phyloP scores from a whole-genome alignment of 768 basidiomycete species.

The Auriscalpium vulgare region DNA sequence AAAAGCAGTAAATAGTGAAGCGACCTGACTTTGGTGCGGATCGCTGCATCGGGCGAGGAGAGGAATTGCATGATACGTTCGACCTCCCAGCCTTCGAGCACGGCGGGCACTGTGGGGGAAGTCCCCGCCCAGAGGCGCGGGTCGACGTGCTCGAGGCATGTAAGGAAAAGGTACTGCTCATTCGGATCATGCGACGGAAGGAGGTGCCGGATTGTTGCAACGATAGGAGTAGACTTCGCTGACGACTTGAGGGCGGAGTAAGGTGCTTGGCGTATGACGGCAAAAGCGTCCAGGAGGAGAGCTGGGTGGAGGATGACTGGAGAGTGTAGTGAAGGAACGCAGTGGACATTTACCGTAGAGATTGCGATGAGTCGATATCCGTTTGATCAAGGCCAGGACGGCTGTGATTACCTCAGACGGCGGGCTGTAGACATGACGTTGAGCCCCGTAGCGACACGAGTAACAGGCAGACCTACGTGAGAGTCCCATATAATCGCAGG shows the following conservation, averaged over 20 bases:
- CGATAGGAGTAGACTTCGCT: slow-evolving; percentile 16
- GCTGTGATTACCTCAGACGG: slow-evolving; percentile 5
- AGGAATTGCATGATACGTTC: slow-evolving; percentile 62
- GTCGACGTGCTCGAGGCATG: slow-evolving; percentile 53
- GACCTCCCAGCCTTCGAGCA: slow-evolving; percentile 68
- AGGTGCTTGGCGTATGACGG: slow-evolving; percentile 6
- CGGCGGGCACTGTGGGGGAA: slow-evolving; percentile 35
- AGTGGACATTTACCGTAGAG: not conserved
- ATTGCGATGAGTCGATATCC: not conserved
- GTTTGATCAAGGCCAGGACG: slow-evolving; percentile 8
- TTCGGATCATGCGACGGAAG: slow-evolving; percentile 50
- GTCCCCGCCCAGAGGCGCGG: slow-evolving; percentile 65
- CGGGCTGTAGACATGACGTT: slow-evolving; percentile 4
- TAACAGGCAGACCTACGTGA: slow-evolving; percentile 1
- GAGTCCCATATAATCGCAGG: slow-evolving; percentile 4
- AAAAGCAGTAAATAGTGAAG: not conserved
- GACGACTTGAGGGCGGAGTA: slow-evolving; percentile 1
- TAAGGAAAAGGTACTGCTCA: slow-evolving; percentile 58
- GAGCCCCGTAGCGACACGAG: too few species aligned
- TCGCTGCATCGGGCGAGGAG: slow-evolving; percentile 46
- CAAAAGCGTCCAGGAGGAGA: slow-evolving; percentile 7
- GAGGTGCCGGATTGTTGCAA: slow-evolving; percentile 46
- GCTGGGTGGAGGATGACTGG: not conserved
- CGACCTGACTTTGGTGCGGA: slow-evolving; percentile 48
- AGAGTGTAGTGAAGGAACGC: too few species aligned